Percentiles rank a stretch among this genome's conserved stretches.
These are phyloP conservation scores for Penicillium riverlandense DNA, from an alignment of 495 filamentous ascomycete species.

Conservation along the genomic window DNA sequence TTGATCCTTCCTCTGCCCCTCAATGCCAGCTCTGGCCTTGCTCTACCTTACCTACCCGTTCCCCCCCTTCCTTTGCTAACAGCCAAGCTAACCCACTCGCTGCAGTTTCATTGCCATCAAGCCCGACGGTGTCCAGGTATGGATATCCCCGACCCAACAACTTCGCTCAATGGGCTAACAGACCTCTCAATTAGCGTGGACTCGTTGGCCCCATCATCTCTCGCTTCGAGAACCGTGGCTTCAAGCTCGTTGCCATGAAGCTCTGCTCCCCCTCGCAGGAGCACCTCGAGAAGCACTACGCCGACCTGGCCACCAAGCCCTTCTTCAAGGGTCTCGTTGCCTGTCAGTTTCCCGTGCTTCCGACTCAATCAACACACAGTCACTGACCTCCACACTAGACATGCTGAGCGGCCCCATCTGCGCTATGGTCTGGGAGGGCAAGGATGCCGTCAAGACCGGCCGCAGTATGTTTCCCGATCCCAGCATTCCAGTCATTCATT, in stretches of 20 bases:
- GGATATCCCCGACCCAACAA: conserved; percentile 11
- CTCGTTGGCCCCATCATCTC: conserved; percentile 93
- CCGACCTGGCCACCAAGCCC: conserved; percentile 82
- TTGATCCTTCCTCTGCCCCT: neutral
- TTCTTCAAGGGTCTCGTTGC: conserved; percentile 92
- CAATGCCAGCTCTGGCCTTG: conserved; percentile 12
- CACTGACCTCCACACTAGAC: conserved; percentile 45
- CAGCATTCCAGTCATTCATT: too few species aligned
- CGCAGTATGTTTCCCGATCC: conserved; percentile 33
- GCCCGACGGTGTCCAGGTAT: conserved; percentile 98
- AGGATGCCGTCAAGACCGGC: conserved; percentile 96
- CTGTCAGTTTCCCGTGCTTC: conserved; percentile 47
- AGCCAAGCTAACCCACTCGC: conserved; percentile 40
- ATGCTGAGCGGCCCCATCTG: conserved; percentile 95
- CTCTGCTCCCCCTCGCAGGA: conserved; percentile 76
- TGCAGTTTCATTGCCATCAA: conserved; percentile 97
- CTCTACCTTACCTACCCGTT: conserved; percentile 1
- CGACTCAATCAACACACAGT: neutral
- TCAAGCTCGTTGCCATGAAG: conserved; percentile 98
- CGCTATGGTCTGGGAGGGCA: conserved; percentile 99
- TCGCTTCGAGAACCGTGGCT: conserved; percentile 94
- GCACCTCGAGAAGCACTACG: conserved; percentile 97
- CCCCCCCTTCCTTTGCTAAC: conserved; percentile 18
- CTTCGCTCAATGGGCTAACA: conserved; percentile 12
- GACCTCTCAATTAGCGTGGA: conserved; percentile 60